Base-by-base conservation (phyloP, 495 filamentous ascomycete genomes). In the Articulospora tetracladia region DNA sequence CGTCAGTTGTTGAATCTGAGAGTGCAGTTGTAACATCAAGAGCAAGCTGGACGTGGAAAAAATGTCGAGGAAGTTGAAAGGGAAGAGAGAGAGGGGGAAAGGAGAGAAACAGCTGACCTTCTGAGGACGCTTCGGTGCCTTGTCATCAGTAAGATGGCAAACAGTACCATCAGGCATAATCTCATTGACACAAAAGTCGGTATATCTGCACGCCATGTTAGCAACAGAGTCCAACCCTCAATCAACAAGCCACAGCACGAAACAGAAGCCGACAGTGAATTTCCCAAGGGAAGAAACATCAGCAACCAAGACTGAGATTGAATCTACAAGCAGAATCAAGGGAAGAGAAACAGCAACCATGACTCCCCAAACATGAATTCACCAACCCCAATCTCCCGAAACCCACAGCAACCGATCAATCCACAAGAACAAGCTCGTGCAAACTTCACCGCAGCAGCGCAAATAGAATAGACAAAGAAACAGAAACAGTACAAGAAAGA, bases 181-280 rank as follows among this genome's bases (percentile, higher is more conserved):
- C 74, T 98, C 94, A 70, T 97, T 91, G 58, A 98, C 94, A 51
- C 93, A 75, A 72, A 98, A 98, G 70, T 98, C 94, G 15, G 93
- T 96, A 73, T 92, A 98, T 65, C 91, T 94, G 60, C 25, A 49
- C 15, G 6, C 1, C 6, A 48, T 19, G 52, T 56, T 60, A 64
- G 55, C 6, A 44, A 28, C n/a, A 48, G 11, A 8, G 47, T 10
- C 10, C 15, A 44, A 19, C 11, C 7, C 39, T n/a, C 11, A 44
- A 19, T 44, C n/a, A 13, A 4, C 15, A 50, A 60, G 32, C n/a
- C 25, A 20, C 50, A 50, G 20, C 15, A 50, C 20, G 22, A 50
- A 22, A 22, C 3, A 24, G 25, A 50, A 22, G 15, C 10, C 3
- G 17, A 25, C 17, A 50, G n/a, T n/a, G n/a, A n/a, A n/a, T n/a